Percentiles rank a stretch among this genome's conserved stretches.
phyloP scores from a whole-genome alignment of 345 rosid genomes.

The Erysimum cheiranthoides region DNA sequence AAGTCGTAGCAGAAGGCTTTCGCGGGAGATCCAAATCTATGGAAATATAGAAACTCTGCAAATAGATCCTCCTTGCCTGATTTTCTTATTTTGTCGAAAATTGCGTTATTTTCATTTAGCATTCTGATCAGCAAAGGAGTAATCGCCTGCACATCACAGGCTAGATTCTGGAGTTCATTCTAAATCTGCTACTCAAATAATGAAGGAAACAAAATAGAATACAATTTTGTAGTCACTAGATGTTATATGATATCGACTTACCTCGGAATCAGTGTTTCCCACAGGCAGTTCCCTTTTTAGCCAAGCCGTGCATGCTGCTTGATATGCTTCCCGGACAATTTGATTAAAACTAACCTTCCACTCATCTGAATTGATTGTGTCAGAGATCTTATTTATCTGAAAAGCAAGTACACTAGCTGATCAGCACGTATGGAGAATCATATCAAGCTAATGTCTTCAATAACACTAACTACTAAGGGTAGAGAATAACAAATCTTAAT shows the following conservation, averaged over 20 bases:
- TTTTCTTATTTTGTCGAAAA: constrained; percentile 64
- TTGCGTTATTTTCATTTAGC: constrained; percentile 63
- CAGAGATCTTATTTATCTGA: constrained; percentile 63
- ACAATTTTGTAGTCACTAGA: constrained; percentile 1
- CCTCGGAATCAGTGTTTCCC: constrained; percentile 58
- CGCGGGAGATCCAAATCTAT: constrained; percentile 64
- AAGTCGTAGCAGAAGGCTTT: constrained; percentile 59
- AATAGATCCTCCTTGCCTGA: constrained; percentile 87
- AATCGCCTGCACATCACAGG: constrained; percentile 53
- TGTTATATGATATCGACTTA: constrained; percentile 32
- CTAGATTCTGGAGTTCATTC: constrained; percentile 27
- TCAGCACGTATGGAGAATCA: constrained; percentile 24
- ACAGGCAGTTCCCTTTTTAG: constrained; percentile 57
- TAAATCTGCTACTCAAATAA: constrained; percentile 18
- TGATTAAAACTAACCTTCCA: constrained; percentile 57
- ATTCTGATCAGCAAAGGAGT: constrained; percentile 64
- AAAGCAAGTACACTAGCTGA: constrained; percentile 34
- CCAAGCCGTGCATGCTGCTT: constrained; percentile 70
- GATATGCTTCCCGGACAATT: constrained; percentile 59
- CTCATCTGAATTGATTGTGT: constrained; percentile 48
- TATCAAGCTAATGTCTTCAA: constrained; percentile 5
- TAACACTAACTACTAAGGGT: background rate
- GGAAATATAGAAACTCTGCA: constrained; percentile 72
- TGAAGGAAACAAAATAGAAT: background rate
- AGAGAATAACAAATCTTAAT: background rate